Evolutionary conservation across 352 stramenopile genomes (phyloP), one percentile per base, ranked within the genome.

Genomic region (Phytophthora brassicae): DNA sequence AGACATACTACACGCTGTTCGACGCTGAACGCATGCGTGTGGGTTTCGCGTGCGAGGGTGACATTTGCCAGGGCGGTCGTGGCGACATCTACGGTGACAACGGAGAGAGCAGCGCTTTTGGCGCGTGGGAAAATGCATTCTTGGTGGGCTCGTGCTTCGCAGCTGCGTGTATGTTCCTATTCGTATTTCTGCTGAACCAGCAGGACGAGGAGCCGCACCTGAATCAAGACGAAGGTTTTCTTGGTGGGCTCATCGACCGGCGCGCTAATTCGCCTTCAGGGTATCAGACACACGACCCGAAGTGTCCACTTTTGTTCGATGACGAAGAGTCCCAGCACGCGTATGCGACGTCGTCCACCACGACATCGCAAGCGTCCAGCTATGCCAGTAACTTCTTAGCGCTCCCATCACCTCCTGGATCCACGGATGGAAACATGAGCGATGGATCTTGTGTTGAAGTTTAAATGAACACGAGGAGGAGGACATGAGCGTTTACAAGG

Each of bases 1-100:
- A 96, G 75, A 94, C 86, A 20, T 96, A 97, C 81, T 96, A 96
- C 73, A 95, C 88, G 23, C 64, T 96, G n/a, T 96, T 95, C 46
- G 88, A 96, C 53, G 86, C 75, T n/a, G 72, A 89, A 39, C 90
- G 91, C 52, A 88, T 95, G 74, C 86, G 88, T 39, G 70, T 96
- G 24, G 88, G 88, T 39, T 96, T 96, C 56, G 88, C 88, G 1
- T 96, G 88, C 57, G 77, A 89, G 7, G 81, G 82, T n/a, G 76
- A 89, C 50, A 70, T 86, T 4, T 96, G 88, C 56, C 79, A 79
- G 12, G 88, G 88, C 38, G 88, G 88, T 14, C 75, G 64, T 14
- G 88, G 88, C 29, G 72, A 86, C 39, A 72, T 92, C 43, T 84
- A 79, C 53, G 84, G 81, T 24, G 71, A 74, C 17, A 68, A 61